Base-by-base conservation (phyloP, 164 flowering plant species). In the Chimonanthus praecox region DNA sequence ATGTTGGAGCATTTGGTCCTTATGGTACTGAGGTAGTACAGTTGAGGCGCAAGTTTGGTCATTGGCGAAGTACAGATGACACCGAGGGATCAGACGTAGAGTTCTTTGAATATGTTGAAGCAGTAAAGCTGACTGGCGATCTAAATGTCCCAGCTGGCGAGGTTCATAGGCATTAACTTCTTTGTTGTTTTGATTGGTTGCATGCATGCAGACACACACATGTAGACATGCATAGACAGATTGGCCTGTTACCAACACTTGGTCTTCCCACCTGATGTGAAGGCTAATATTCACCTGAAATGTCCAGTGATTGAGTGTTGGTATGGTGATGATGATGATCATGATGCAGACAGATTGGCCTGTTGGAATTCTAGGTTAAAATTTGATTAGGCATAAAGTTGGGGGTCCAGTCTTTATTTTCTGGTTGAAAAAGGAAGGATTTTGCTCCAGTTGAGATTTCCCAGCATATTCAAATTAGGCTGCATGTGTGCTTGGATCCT, bases 81-180 rank as follows among this genome's bases (percentile, higher is more conserved):
- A 54, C 9, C 8, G 84, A 81, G 4, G 74, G 83, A 21, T 81
- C 90, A 49, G 88, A 88, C 73, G 78, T 92, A n/a, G 98, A 93
- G 77, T 92, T 95, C 78, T 95, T 88, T 79, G 98, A 93, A 83
- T 95, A 90, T 80, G 99, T 93, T 68, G 99, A 95, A 79, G 99
- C 98, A 58, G 90, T 93, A 70, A 95, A 90, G 87, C 83, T 95
- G 61, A 95, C 99, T 45, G 99, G 99, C 47, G 97, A 95, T 80
- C 85, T 92, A 5, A 90, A 88, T 87, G 92, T 95, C 78, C 99
- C 99, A 80, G 97, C 96, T 80, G 99, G 99, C 79, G 84, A 95
- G 98, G 99, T 90, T 7, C 67, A 48, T 72, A 71, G n/a, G 49
- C 62, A 69, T 46, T 58, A 44, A 20, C 47, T 78, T n/a, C 43